Evolutionary conservation across 148 eudicot genomes (phyloP).

Genomic region (Simmondsia chinensis): DNA sequence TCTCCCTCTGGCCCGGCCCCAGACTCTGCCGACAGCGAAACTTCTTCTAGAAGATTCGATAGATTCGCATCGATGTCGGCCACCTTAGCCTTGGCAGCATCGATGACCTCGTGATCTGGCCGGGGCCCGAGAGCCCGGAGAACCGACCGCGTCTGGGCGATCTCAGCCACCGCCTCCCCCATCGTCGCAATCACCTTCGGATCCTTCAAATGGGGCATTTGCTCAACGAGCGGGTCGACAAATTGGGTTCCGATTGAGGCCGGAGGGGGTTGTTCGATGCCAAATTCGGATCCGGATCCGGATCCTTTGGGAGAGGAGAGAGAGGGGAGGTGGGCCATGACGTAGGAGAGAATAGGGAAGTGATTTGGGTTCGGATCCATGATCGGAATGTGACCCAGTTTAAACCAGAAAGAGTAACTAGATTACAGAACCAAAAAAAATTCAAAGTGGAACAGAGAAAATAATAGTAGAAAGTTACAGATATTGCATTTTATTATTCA

Average conservation of each 20-base stretch:
- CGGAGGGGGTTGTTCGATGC: slow-evolving; percentile 52
- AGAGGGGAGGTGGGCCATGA: slow-evolving; percentile 56
- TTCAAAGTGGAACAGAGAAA: too few species aligned
- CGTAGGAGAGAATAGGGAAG: slow-evolving; percentile 74
- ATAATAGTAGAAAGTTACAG: too few species aligned
- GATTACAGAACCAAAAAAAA: too few species aligned
- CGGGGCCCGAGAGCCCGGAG: slow-evolving; percentile 51
- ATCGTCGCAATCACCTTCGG: slow-evolving; percentile 52
- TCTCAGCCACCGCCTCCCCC: slow-evolving; percentile 62
- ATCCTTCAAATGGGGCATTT: slow-evolving; percentile 65
- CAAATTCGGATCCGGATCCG: slow-evolving; percentile 27
- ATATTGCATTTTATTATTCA: too few species aligned
- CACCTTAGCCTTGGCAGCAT: slow-evolving; percentile 40
- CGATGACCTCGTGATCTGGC: slow-evolving; percentile 79
- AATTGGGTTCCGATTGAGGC: slow-evolving; percentile 12
- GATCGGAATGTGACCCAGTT: too few species aligned
- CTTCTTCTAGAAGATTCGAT: slow-evolving; percentile 30
- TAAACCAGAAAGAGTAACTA: too few species aligned
- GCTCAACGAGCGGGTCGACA: slow-evolving; percentile 46
- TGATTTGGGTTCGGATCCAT: slow-evolving; percentile 69
- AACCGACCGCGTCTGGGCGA: slow-evolving; percentile 50
- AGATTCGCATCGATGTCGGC: slow-evolving; percentile 30
- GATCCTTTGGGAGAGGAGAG: slow-evolving; percentile 19
- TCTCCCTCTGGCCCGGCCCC: slow-evolving; percentile 9
- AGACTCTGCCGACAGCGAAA: slow-evolving; percentile 21